Evolutionary conservation across 495 filamentous ascomycete species (phyloP), one percentile per base, ranked within the genome.

Genomic region (Chaetomium cochliodes): DNA sequence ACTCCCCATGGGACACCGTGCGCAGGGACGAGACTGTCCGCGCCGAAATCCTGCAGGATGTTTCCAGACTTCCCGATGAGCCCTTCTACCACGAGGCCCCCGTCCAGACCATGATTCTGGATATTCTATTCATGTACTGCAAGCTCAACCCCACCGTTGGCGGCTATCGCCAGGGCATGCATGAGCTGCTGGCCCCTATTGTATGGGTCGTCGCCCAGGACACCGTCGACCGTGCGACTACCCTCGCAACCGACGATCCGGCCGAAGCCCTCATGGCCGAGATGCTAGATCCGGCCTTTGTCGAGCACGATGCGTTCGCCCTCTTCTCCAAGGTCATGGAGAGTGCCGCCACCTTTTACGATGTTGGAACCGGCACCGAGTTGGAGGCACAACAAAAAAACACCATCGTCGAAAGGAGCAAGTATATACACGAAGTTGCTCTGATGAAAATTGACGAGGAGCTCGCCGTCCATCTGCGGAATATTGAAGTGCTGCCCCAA

Each of bases 131-230:
- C 70, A 84, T 98, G 66, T 97, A 92, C 76, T 93, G 92, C 72
- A 97, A 97, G 75, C 86, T 97, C 51, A 93, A 97, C 68, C 90
- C 88, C 15, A 88, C 90, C 68, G 80, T 93, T 50, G 89, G 92
- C 20, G 82, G 82, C 1, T 98, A 98, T 69, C 86, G 96, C 28
- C 94, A 98, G 78, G 94, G 94, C 20, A 98, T 98, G 92, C 94
- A 98, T 72, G 94, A 98, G 75, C 75, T 98, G 25, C 80, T 97
- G 22, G 94, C 93, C 0, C 93, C 96, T 5, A 87, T 98, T 33
- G 78, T 98, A 12, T 96, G 92, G 87, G 90, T 91, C 12, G 79
- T 98, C 15, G 87, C 92, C 60, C 83, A 87, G 63, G 94, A 98
- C 76, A 88, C 96, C 8, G 79, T 96, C 39, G 72, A 82, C 23